These are phyloP conservation scores for Geosmithia putterillii DNA, from an alignment of 2,329 filamentous ascomycete genomes.

Conservation along the genomic window DNA sequence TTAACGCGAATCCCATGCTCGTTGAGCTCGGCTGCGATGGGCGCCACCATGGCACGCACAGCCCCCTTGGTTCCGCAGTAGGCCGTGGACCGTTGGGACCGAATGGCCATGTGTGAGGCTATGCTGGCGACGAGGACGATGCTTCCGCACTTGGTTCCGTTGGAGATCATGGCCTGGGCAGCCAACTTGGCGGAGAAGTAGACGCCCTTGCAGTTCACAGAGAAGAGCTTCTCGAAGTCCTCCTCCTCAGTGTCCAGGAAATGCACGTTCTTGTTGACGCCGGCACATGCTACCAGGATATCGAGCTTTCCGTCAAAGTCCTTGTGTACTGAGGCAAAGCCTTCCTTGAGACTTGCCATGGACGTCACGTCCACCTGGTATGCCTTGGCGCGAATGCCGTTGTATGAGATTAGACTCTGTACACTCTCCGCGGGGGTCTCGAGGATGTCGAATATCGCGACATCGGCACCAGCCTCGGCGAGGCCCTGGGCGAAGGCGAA, in stretches of 20 bases:
- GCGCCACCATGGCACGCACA: conserved; percentile 11
- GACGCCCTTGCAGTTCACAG: conserved; percentile 54
- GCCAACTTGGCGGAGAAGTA: conserved; percentile 43
- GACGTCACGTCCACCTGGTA: conserved; percentile 37
- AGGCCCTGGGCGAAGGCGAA: conserved; percentile 46
- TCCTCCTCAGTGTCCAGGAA: conserved; percentile 47
- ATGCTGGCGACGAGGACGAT: conserved; percentile 42
- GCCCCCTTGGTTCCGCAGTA: conserved; percentile 14
- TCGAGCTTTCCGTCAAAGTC: conserved; percentile 37
- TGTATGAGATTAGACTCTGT: conserved; percentile 27
- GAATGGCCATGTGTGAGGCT: conserved; percentile 36
- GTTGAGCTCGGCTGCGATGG: conserved; percentile 12
- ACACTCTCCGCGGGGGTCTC: conserved; percentile 32
- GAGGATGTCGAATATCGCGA: conserved; percentile 49
- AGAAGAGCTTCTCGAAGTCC: conserved; percentile 51
- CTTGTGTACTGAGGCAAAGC: conserved; percentile 28
- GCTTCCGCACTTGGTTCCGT: conserved; percentile 34
- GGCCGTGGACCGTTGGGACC: conserved; percentile 29
- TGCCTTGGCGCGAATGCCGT: conserved; percentile 25
- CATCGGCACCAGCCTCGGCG: conserved; percentile 42
- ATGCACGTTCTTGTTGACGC: conserved; percentile 44
- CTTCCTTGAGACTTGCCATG: conserved; percentile 37
- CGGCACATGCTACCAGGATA: conserved; percentile 45
- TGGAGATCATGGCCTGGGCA: conserved; percentile 36
- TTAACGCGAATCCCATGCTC: conserved; percentile 31